Base-by-base conservation (phyloP, 2,329 filamentous ascomycete genomes). In the Periconia sp. region DNA sequence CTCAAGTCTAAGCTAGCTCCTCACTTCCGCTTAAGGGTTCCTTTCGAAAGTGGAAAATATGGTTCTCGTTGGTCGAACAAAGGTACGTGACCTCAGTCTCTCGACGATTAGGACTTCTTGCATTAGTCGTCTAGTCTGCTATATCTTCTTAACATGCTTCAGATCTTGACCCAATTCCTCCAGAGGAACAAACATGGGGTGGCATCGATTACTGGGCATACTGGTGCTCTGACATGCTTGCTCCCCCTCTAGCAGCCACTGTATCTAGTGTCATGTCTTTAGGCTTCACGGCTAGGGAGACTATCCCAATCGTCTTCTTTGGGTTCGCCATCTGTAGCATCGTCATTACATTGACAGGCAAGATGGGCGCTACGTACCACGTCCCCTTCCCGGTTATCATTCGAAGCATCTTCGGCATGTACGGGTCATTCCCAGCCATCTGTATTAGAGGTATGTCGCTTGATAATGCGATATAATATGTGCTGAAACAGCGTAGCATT, bases 31-130 rank as follows among this genome's bases (percentile, higher is more conserved):
- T 52, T 59, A 31, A 56, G 62, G 29, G 71, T 74, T 11, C 70
- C 70, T 11, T 67, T 63, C 43, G 63, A 69, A 46, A 65, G 65
- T 36, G 70, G 71, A 12, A 64, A 70, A 33, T 73, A 73, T 58
- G 63, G 68, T 25, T 70, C 66, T 36, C 59, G 69, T 36, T 80
- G 77, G 77, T 76, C 73, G 18, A 80, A 80, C 43, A 73, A 73
- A 52, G 69, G 69, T 70, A 53, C 22, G 46, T 10, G 9, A 3
- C 11, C 7, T 2, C n/a, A 18, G 13, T 5, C 25, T 12, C 25
- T 28, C 25, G 11, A 5, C 25, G 11, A 11, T 28, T 26, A 5
- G n/a, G n/a, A n/a, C n/a, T n/a, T n/a, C n/a, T n/a, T n/a, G n/a
- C n/a, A n/a, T n/a, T n/a, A n/a, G n/a, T n/a, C n/a, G n/a, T n/a